Base-by-base conservation (phyloP, 768 basidiomycete species). In the Gautieria morchelliformis region DNA sequence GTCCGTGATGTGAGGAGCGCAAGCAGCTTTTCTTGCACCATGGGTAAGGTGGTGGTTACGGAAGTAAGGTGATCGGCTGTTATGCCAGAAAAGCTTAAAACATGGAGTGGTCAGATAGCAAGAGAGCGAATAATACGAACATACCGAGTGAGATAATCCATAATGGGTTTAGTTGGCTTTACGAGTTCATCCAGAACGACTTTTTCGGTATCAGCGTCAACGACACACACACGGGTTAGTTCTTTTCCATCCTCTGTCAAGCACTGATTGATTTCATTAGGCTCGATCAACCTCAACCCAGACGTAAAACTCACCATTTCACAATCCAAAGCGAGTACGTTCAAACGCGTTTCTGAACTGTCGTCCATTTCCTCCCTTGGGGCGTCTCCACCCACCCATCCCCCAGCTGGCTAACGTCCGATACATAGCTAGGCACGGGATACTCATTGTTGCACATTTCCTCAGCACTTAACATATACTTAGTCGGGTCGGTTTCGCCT, bases 391-490 rank as follows among this genome's bases (percentile, higher is more conserved):
- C 70, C 92, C 92, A 96, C 1, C 84, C 92, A 1, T 64, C 67
- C 5, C 80, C 47, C 65, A 80, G 81, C 62, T 84, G 69, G 60
- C 83, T 84, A 2, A 82, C 72, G 60, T 88, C 84, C 5, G 85
- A 81, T 72, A 93, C 77, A 64, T 94, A 95, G 0, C 85, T 85
- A 7, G 93, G 91, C 52, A 93, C 73, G 0, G 88, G 90, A 63
- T 97, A 98, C 53, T 93, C 91, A 64, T 97, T 92, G 65, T 97
- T 91, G 53, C 89, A 76, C 92, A 97, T 94, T 66, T 94, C 87
- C 59, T 89, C 84, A 22, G 84, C 69, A 0, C 84, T 81, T 37
- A 97, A 75, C 42, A 89, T 65, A 70, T 91, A 95, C 55, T 82
- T 75, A 52, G 80, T 66, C 5, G 91, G 85, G 40, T 83, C 79